Percentiles rank a stretch among this genome's conserved stretches.
Evolutionary conservation across 352 stramenopile species (phyloP).

Genomic region (Saprolegnia parasitica): DNA sequence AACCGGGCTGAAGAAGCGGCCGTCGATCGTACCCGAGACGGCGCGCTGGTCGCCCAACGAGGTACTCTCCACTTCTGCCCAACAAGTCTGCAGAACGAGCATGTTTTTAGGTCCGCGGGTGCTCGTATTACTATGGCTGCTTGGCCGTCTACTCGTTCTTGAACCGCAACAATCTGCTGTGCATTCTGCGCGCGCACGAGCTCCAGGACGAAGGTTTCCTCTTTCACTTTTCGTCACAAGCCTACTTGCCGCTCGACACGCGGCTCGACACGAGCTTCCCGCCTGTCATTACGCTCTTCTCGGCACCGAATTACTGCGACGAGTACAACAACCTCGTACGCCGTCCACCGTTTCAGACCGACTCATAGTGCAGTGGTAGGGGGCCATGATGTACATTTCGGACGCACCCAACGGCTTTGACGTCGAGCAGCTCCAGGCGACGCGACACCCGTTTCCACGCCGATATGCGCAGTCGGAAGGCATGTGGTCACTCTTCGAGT

Average conservation of each 20-base stretch:
- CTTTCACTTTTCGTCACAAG: constrained; percentile 51
- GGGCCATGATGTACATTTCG: constrained; percentile 5
- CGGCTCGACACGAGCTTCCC: constrained; percentile 45
- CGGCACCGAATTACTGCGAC: constrained; percentile 94
- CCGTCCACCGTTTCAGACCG: background rate
- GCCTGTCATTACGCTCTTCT: constrained; percentile 93
- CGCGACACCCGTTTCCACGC: constrained; percentile 49
- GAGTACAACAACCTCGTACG: constrained; percentile 59
- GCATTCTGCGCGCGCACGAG: constrained; percentile 77
- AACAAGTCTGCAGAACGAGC: background rate
- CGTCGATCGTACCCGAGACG: constrained; percentile 32
- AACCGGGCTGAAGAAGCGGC: background rate
- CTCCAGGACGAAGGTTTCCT: constrained; percentile 66
- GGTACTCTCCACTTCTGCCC: background rate
- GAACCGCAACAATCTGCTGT: constrained; percentile 52
- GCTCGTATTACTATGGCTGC: constrained; percentile 87
- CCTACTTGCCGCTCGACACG: constrained; percentile 45
- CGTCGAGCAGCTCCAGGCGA: constrained; percentile 47
- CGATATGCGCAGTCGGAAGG: constrained; percentile 50
- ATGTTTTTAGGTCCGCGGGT: constrained; percentile 51
- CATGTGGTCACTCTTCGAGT: constrained; percentile 67
- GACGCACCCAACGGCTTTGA: constrained; percentile 44
- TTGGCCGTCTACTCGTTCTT: constrained; percentile 68
- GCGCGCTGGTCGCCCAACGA: constrained; percentile 39
- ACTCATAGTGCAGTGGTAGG: background rate